phyloP scores from a whole-genome alignment of 2,329 filamentous ascomycete genomes.

The Elsinoe perseae region DNA sequence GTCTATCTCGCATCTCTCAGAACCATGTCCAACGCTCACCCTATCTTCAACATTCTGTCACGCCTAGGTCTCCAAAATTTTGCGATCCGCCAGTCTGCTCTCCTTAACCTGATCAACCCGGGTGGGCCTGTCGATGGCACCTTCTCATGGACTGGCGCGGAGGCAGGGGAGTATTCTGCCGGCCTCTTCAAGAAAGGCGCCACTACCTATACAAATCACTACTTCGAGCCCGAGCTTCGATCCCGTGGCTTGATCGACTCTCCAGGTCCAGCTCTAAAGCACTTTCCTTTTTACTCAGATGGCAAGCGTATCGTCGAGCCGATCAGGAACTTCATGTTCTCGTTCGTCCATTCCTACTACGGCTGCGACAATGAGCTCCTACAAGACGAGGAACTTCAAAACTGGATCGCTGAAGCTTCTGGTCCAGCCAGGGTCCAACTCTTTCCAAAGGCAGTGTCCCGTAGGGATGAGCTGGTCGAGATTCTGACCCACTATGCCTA shows the following conservation, averaged over 20 bases:
- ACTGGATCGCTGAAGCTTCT: constrained; percentile 40
- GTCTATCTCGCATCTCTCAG: constrained; percentile 40
- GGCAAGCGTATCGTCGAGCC: constrained; percentile 32
- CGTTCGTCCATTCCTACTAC: constrained; percentile 43
- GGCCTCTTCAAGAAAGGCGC: constrained; percentile 21
- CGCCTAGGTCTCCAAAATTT: constrained; percentile 28
- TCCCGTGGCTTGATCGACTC: constrained; percentile 37
- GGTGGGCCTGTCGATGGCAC: constrained; percentile 20
- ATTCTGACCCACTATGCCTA: constrained; percentile 39
- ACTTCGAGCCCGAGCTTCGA: constrained; percentile 34
- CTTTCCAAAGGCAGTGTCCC: constrained; percentile 32
- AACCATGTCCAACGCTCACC: constrained; percentile 41
- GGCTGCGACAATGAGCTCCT: constrained; percentile 26
- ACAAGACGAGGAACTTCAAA: constrained; percentile 37
- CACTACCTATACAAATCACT: constrained; percentile 34
- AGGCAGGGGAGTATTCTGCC: background rate
- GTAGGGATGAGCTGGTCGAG: constrained; percentile 31
- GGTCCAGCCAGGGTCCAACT: constrained; percentile 33
- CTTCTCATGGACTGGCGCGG: constrained; percentile 22
- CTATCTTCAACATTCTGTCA: constrained; percentile 35
- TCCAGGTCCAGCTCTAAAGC: constrained; percentile 32
- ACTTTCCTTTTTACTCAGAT: constrained; percentile 42
- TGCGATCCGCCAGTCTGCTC: background rate
- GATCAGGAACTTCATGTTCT: constrained; percentile 34
- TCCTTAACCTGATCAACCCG: background rate